Base-by-base conservation (phyloP, 257 asterid species). In the Solanum rostratum region DNA sequence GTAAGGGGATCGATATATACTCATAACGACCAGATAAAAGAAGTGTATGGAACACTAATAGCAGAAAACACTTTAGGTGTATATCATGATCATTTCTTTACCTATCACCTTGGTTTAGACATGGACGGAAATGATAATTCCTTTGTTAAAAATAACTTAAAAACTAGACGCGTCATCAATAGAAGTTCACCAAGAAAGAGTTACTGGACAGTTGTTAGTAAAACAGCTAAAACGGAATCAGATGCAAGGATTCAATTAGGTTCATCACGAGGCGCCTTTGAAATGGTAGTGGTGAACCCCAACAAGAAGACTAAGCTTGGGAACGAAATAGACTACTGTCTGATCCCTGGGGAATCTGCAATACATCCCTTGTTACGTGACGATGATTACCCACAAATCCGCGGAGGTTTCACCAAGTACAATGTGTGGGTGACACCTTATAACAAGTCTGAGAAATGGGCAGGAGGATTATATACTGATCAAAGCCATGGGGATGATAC, bases 21-120 rank as follows among this genome's bases (percentile, higher is more conserved):
- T 54, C 62, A 2, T 0, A 54, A 8, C 62, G 62, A 54, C 11
- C 24, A 19, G 24, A 54, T 54, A 54, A 54, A 54, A 19, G 62
- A 55, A 55, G 24, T 55, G 62, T 55, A 19, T 55, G 62, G 62
- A 19, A 55, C 24, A 19, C 12, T 55, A 19, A 19, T 55, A 55
- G 62, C 97, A 22, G 95, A 92, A 41, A 91, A 93, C 90, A 87
- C 91, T 0, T 80, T 93, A 1, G 97, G 92, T 2, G 45, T 52
- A 7, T 84, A 88, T 90, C 97, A 93, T 46, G 96, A 93, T 30
- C 97, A 93, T 62, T 93, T 93, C 88, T 19, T 93, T 30, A 88
- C 53, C 5, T 92, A 85, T 89, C 50, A 89, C 60, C 92, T 92
- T 14, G 97, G 91, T 57, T 49, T 93, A 13, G 97, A 90, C 71